Base-by-base conservation (phyloP, 257 asterid species). In the Knoxia roxburghii region DNA sequence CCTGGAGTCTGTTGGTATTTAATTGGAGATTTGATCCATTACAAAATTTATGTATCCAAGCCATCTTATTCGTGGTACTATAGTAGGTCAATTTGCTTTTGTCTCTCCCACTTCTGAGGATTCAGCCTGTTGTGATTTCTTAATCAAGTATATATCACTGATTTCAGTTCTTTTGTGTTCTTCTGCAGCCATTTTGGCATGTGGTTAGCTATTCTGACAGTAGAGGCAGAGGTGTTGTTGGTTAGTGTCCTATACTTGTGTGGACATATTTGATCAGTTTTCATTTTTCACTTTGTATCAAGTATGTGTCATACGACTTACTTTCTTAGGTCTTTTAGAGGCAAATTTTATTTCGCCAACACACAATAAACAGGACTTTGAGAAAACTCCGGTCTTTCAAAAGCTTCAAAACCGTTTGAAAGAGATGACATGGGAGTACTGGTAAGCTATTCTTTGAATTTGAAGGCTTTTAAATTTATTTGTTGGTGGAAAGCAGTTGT, bases 181-280 rank as follows among this genome's bases (percentile, higher is more conserved):
- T 49, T 58, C 74, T 83, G 91, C 88, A 92, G 98, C 98, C 98
- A 56, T 92, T 87, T 77, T 92, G 98, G 98, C 94, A 81, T 7
- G 98, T 92, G 48, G 89, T 82, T 52, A 78, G 84, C 64, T 77
- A 64, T 77, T 39, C 82, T 29, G 48, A 24, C 57, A 77, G 76
- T 82, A 85, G 95, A 82, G 95, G 98, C 81, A 85, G 93, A 85
- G 98, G 98, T 50, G 96, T 92, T 70, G 98, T 92, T 27, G 97
- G 98, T 92, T 77, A 84, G 89, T 77, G 72, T 66, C 77, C 63
- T 63, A 26, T 69, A 58, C 62, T 59, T 52, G 70, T 50, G 61
- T 68, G 52, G 15, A 11, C 59, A 41, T 49, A 13, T 27, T 29
- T 65, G 35, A 69, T 66, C 10, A 46, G 55, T 39, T 41, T 49